A percentile compares a stretch with the other conserved stretches of the same genome.
These are phyloP conservation scores for Coemansia sp. DNA, from an alignment of 192 early-diverging fungal genomes.

Conservation along the genomic window DNA sequence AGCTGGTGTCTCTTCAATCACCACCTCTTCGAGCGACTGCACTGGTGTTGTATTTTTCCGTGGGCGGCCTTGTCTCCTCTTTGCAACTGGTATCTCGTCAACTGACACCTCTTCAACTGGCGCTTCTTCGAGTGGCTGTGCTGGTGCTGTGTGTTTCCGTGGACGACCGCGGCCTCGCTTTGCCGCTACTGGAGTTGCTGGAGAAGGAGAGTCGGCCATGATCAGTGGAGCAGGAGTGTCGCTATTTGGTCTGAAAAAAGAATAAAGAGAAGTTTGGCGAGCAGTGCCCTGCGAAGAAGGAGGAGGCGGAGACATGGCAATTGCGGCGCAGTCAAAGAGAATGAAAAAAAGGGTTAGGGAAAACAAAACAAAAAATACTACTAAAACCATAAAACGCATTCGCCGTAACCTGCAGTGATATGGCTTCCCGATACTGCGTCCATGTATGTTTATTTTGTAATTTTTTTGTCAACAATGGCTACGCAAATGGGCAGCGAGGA, in stretches of 20 bases:
- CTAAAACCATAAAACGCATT: too few relatives aligned
- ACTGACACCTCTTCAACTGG: too few relatives aligned
- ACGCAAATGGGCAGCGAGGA: constrained; percentile 41
- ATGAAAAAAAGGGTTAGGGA: not conserved
- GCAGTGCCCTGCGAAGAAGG: not conserved
- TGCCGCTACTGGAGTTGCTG: not conserved
- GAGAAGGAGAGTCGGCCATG: not conserved
- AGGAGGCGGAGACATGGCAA: not conserved
- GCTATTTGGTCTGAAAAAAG: not conserved
- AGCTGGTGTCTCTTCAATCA: not conserved
- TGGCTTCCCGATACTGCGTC: too few relatives aligned
- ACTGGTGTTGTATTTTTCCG: not conserved
- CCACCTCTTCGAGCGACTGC: not conserved
- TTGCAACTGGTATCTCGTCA: not conserved
- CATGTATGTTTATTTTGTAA: not conserved
- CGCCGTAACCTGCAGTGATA: too few relatives aligned
- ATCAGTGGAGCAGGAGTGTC: not conserved
- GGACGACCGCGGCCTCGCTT: constrained; percentile 11
- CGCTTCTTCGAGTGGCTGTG: not conserved
- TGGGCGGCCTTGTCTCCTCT: not conserved
- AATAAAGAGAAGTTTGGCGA: not conserved
- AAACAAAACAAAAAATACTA: too few relatives aligned
- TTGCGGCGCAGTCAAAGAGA: not conserved
- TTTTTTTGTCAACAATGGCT: not conserved
- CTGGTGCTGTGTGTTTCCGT: not conserved